Percentiles rank a stretch among this genome's conserved stretches.
Evolutionary conservation across 1,284 basidiomycete species (phyloP).

Genomic region (Jaminaea rosea): DNA sequence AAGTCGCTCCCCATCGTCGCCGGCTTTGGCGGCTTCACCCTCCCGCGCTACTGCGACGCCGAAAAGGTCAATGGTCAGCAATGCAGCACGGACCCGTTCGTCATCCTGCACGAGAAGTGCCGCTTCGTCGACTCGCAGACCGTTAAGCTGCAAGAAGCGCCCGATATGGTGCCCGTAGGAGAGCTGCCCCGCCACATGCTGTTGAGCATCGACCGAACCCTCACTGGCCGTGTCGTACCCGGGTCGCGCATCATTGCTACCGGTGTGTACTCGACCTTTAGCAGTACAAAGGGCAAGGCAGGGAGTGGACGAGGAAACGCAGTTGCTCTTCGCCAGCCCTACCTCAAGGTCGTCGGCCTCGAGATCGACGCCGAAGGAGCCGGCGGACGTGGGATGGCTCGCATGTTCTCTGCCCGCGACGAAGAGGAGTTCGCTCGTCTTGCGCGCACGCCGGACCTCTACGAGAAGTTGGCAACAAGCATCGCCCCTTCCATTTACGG

Average conservation of each 20-base stretch:
- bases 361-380: constrained; percentile 65
- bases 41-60: constrained; percentile 40
- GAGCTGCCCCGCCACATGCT: constrained; percentile 94
- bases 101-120: constrained; percentile 91
- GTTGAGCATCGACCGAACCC: constrained; percentile 66
- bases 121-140: constrained; percentile 91
- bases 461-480: constrained; percentile 85
- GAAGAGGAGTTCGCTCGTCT: constrained; percentile 92
- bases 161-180: constrained; percentile 98
- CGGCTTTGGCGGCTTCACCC: constrained; percentile 68
- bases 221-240: constrained; percentile 57
- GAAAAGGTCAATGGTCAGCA: constrained; percentile 49
- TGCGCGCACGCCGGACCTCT: constrained; percentile 79
- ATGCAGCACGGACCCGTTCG: constrained; percentile 90
- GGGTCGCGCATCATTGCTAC: constrained; percentile 89
- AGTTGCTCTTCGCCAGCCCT: constrained; percentile 83
- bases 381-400: constrained; percentile 56
- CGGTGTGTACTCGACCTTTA: constrained; percentile 93
- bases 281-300: constrained; percentile 63
- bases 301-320: constrained; percentile 28
- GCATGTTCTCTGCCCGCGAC: constrained; percentile 81
- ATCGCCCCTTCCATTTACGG: constrained; percentile 97
- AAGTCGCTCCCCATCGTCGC: constrained; percentile 62
- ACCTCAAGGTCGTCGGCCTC: constrained; percentile 83
- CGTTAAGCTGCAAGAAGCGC: constrained; percentile 95